Percentiles rank a stretch among this genome's conserved stretches.
Evolutionary conservation across 164 flowering plant genomes (phyloP).

Genomic region (Vitis riparia): DNA sequence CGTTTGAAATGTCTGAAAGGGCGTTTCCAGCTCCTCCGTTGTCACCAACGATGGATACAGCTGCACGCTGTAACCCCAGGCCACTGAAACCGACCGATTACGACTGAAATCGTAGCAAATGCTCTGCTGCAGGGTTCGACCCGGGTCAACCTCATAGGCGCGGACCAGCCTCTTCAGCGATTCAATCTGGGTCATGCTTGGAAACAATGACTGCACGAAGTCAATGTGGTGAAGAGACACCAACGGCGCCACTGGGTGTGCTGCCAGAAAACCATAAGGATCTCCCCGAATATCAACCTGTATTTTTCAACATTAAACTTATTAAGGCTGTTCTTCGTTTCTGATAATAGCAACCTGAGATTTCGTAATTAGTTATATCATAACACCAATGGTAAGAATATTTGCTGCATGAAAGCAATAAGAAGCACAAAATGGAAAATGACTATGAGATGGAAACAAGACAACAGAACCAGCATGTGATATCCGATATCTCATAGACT

Average conservation of each 20-base stretch:
- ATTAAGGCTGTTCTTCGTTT: no score
- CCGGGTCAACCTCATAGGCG: constrained; percentile 56
- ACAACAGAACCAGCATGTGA: no score
- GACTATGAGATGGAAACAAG: no score
- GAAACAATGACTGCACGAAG: constrained; percentile 58
- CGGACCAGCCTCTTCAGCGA: constrained; percentile 35
- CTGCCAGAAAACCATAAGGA: constrained; percentile 60
- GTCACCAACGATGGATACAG: constrained; percentile 44
- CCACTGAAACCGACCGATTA: constrained; percentile 69
- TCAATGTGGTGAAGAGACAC: constrained; percentile 89
- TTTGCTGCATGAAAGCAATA: no score
- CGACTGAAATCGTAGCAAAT: constrained; percentile 55
- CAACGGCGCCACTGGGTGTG: constrained; percentile 85
- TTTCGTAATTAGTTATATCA: no score
- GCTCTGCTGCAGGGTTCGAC: constrained; percentile 65
- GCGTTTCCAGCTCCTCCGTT: constrained; percentile 50
- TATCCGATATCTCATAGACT: no score
- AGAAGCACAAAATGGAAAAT: no score
- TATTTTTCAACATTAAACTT: background rate
- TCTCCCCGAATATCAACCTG: constrained; percentile 60
- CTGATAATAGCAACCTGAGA: no score
- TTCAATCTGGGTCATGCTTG: constrained; percentile 34
- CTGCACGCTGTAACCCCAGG: constrained; percentile 87
- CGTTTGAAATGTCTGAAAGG: constrained; percentile 58
- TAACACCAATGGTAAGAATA: no score